Evolutionary conservation across 768 basidiomycete species (phyloP).

Genomic region (Suillus variegatus): DNA sequence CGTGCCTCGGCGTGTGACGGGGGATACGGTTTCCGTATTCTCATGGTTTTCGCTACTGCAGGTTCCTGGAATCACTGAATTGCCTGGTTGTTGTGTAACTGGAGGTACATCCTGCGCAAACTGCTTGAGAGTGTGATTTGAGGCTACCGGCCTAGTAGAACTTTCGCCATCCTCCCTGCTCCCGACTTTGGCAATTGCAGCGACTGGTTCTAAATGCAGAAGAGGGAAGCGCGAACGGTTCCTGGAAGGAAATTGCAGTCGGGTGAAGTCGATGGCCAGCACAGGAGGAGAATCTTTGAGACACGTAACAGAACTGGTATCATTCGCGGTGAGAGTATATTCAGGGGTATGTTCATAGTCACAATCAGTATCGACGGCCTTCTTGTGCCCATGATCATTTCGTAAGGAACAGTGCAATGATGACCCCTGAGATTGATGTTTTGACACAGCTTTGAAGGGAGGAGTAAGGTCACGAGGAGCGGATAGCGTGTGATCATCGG

Average conservation of each 20-base stretch:
- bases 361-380: no score
- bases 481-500: neutral
- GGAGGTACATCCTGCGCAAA: neutral
- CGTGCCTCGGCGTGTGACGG: neutral
- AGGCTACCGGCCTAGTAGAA: neutral
- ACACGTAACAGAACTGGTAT: no score
- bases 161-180: no score
- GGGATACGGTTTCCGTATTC: neutral
- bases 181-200: neutral
- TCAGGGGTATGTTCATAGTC: neutral
- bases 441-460: neutral
- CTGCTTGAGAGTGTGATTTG: no score
- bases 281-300: conserved; percentile 4
- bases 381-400: neutral
- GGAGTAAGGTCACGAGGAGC: neutral
- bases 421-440: neutral
- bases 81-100: neutral
- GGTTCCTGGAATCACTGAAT: neutral
- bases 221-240: conserved; percentile 17
- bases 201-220: neutral
- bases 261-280: conserved; percentile 32
- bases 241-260: conserved; percentile 12
- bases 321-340: neutral
- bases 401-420: neutral
- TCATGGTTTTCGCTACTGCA: no score